phyloP scores from a whole-genome alignment of 2,329 filamentous ascomycete species.

The Pseudopyricularia javanii region DNA sequence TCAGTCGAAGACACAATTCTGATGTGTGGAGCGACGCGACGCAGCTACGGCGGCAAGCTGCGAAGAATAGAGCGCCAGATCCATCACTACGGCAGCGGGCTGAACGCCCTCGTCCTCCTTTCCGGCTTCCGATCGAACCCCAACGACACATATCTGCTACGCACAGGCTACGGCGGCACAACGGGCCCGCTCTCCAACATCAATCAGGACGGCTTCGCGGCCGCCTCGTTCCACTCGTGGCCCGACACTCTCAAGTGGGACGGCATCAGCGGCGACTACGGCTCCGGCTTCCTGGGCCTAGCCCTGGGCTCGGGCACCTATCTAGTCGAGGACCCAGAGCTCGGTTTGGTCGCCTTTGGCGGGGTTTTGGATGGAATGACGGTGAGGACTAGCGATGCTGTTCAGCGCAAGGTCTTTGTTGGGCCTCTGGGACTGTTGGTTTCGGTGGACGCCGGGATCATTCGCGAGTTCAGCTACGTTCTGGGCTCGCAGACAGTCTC shows the following conservation, averaged over 20 bases:
- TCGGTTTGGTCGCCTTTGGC: slow-evolving; percentile 37
- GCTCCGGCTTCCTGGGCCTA: slow-evolving; percentile 38
- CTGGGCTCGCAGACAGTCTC: not conserved
- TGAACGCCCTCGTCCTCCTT: slow-evolving; percentile 43
- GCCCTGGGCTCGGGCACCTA: slow-evolving; percentile 37
- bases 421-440: slow-evolving; percentile 29
- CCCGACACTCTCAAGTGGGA: slow-evolving; percentile 45
- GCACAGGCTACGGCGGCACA: slow-evolving; percentile 40
- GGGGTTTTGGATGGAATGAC: slow-evolving; percentile 23
- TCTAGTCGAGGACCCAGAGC: slow-evolving; percentile 27
- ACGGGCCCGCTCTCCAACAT: slow-evolving; percentile 42
- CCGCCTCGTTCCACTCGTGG: slow-evolving; percentile 43
- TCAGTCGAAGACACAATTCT: not conserved
- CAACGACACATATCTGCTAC: slow-evolving; percentile 34
- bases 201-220: slow-evolving; percentile 38
- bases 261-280: slow-evolving; percentile 44
- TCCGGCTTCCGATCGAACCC: slow-evolving; percentile 34
- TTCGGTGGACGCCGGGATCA: slow-evolving; percentile 28
- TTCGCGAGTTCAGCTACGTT: slow-evolving; percentile 21
- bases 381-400: slow-evolving; percentile 30
- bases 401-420: slow-evolving; percentile 33
- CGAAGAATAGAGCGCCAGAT: slow-evolving; percentile 34
- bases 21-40: slow-evolving; percentile 1
- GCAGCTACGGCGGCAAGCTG: slow-evolving; percentile 28
- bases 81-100: slow-evolving; percentile 48